Conservation (phyloP, 768 basidiomycete genomes). For the Porpolomopsis calyptriformis region DNA sequence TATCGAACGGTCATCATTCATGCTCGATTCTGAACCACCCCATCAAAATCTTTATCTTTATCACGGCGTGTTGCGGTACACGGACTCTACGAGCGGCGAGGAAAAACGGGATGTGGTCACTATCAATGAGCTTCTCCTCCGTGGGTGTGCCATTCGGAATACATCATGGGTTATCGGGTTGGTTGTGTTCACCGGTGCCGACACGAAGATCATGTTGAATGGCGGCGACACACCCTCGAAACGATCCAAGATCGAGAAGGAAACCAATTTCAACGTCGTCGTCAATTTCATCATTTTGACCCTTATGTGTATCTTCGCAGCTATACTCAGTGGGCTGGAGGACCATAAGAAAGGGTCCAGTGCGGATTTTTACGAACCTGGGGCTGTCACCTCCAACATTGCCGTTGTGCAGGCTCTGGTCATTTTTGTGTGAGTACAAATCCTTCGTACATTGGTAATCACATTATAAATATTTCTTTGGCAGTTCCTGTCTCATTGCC, state of each 20-base stretch:
- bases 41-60: conserved; percentile 90
- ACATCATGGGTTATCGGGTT: conserved; percentile 88
- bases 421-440: conserved; percentile 75
- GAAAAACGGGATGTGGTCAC: conserved; percentile 59
- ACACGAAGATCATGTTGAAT: conserved; percentile 89
- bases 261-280: conserved; percentile 96
- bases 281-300: conserved; percentile 82
- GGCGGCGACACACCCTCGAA: conserved; percentile 94
- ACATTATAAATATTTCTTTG: conserved; percentile 9
- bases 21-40: conserved; percentile 87
- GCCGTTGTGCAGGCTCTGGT: conserved; percentile 66
- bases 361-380: conserved; percentile 58
- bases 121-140: conserved; percentile 87
- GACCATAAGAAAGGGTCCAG: conserved; percentile 55
- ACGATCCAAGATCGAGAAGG: conserved; percentile 92
- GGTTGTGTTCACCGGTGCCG: conserved; percentile 88
- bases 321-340: conserved; percentile 64
- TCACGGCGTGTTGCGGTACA: conserved; percentile 75
- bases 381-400: conserved; percentile 50
- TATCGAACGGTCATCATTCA: conserved; percentile 75
- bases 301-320: conserved; percentile 66
- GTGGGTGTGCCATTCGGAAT: conserved; percentile 84
- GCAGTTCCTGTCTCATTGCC: conserved; percentile 82
- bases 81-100: conserved; percentile 40
- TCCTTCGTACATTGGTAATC: neutral